phyloP scores from a whole-genome alignment of 371 early-diverging fungal species.

The Circinella minor region DNA sequence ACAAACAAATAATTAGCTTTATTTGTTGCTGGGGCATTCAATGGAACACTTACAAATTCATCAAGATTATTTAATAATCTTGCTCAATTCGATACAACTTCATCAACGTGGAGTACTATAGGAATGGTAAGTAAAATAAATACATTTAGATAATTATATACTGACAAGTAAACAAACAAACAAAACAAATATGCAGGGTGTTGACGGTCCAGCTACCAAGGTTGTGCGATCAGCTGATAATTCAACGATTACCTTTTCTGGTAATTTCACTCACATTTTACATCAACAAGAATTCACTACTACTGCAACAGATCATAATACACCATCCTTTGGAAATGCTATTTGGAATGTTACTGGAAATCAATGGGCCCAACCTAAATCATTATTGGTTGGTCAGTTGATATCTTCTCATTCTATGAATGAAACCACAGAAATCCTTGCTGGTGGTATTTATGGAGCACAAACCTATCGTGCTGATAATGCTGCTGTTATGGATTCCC shows the following conservation, averaged over 20 bases:
- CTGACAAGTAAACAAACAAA: background rate
- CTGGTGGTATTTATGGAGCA: slow-evolving; percentile 34
- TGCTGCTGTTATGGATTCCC: slow-evolving; percentile 7
- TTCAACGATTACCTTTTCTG: slow-evolving; percentile 35
- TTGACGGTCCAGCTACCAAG: slow-evolving; percentile 33
- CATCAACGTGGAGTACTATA: slow-evolving; percentile 31
- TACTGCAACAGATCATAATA: background rate
- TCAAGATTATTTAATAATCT: slow-evolving; percentile 26
- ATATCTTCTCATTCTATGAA: slow-evolving; percentile 8
- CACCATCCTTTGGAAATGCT: slow-evolving; percentile 26
- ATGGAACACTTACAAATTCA: slow-evolving; percentile 16
- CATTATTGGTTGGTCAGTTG: slow-evolving; percentile 29
- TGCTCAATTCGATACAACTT: slow-evolving; percentile 29
- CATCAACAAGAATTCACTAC: background rate
- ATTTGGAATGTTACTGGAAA: slow-evolving; percentile 21
- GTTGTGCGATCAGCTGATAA: slow-evolving; percentile 24
- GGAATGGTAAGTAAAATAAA: slow-evolving; percentile 21
- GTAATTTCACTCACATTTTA: slow-evolving; percentile 23
- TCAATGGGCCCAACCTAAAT: slow-evolving; percentile 25
- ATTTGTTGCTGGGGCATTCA: slow-evolving; percentile 40
- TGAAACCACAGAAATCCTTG: slow-evolving; percentile 10
- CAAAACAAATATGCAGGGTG: slow-evolving; percentile 28
- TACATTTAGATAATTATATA: too few relatives aligned
- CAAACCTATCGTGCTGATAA: slow-evolving; percentile 40
- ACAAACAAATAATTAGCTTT: slow-evolving; percentile 21